Evolutionary conservation across 2,329 filamentous ascomycete species (phyloP), one percentile per base, ranked within the genome.

Genomic region (Pestalotiopsis sp.): DNA sequence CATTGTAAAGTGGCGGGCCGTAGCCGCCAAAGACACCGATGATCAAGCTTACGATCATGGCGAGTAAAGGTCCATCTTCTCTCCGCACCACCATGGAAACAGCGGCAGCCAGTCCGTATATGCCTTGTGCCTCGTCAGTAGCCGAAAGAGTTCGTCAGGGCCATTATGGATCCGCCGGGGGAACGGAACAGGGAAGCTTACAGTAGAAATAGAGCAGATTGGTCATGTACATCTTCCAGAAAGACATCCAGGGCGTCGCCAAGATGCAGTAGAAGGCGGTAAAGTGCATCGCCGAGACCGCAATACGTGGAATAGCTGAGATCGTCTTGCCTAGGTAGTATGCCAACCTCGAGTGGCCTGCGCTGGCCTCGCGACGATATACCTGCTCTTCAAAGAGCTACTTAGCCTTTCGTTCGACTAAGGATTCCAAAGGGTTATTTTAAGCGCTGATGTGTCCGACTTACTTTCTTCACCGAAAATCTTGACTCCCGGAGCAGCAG

Each of bases 241-340:
- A 63, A 25, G 14, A n/a, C 61, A 63, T 63, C 61, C 14, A 20
- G 31, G 61, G 61, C 14, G 61, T 63, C 36, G 61, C 61, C 12
- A 45, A 20, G 31, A 41, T 27, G 23, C 61, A 63, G 23, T 63
- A 63, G 23, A 63, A 45, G 13, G 36, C 23, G n/a, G 61, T 63
- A 25, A 63, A 63, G 39, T 63, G 61, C 14, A 63, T 63, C 17
- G 61, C 61, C 5, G 61, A 63, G 27, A 63, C 11, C 14, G 39
- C 36, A n/a, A 63, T 20, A 63, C 31, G 61, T n/a, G 61, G 39
- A 63, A 63, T 39, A 17, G 61, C 23, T 31, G 61, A 63, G 36
- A 63, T 39, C 61, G 23, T 25, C 23, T 63, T 63, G 61, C 61
- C 61, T 41, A 63, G 31, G 61, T 63, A 63, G 61, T 63, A 63